A percentile compares a stretch with the other conserved stretches of the same genome.
Conservation (phyloP, 495 filamentous ascomycete genomes). For the Annulohypoxylon moriforme region DNA sequence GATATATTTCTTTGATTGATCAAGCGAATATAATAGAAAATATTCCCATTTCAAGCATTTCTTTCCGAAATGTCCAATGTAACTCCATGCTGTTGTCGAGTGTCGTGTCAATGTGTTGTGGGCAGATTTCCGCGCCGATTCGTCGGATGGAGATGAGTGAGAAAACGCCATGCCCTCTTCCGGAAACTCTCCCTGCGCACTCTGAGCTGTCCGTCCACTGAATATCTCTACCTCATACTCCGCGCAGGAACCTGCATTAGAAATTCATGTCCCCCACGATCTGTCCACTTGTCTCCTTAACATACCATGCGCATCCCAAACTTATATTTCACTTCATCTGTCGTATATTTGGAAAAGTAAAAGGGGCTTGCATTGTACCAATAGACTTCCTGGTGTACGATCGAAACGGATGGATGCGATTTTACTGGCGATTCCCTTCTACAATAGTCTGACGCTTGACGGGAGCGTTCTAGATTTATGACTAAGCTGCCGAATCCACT, state of each 20-base stretch:
- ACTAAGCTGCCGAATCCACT: slow-evolving; percentile 23
- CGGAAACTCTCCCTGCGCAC: background rate
- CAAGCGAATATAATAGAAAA: background rate
- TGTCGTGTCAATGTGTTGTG: background rate
- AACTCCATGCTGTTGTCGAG: slow-evolving; percentile 28
- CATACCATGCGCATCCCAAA: slow-evolving; percentile 2
- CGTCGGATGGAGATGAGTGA: slow-evolving; percentile 8
- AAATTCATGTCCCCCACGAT: slow-evolving; percentile 17
- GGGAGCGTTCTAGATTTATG: slow-evolving; percentile 24
- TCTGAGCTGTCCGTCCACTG: background rate
- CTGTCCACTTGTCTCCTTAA: slow-evolving; percentile 12
- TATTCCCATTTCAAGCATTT: slow-evolving; percentile 36
- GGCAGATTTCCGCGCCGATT: slow-evolving; percentile 5
- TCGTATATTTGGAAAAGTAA: background rate
- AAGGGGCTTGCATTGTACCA: background rate
- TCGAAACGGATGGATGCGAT: slow-evolving; percentile 18
- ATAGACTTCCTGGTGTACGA: slow-evolving; percentile 10
- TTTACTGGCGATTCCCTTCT: background rate
- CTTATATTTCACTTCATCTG: slow-evolving; percentile 10
- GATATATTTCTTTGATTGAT: background rate
- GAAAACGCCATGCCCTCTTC: slow-evolving; percentile 3
- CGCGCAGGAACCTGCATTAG: slow-evolving; percentile 22
- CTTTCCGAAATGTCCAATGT: slow-evolving; percentile 35
- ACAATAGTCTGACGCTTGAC: slow-evolving; percentile 16
- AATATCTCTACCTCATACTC: background rate